Percentiles rank a stretch among this genome's conserved stretches.
These are phyloP conservation scores for Sugiyamaella marilandica DNA, from an alignment of 805 yeast genomes.

Conservation along the genomic window DNA sequence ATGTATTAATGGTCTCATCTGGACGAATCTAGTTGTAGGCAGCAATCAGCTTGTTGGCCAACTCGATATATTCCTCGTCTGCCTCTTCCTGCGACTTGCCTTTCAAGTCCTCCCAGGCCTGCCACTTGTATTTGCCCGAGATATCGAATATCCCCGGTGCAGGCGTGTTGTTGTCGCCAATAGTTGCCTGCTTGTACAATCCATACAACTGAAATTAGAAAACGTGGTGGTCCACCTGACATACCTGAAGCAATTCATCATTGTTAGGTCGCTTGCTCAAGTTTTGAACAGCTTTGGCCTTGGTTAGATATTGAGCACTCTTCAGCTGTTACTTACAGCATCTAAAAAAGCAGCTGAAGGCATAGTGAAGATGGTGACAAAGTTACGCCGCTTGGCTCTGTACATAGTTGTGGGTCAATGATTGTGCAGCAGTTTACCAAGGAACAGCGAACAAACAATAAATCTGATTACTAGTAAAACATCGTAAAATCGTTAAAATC, in stretches of 20 bases:
- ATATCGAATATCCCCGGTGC: conserved; percentile 92
- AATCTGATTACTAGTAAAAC: too few relatives aligned
- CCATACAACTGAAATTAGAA: conserved; percentile 56
- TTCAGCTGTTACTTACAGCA: conserved; percentile 25
- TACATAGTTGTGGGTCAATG: too few relatives aligned
- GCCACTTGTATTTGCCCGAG: conserved; percentile 97
- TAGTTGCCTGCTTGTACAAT: conserved; percentile 93
- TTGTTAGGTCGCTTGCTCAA: conserved; percentile 75
- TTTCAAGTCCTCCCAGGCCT: conserved; percentile 84
- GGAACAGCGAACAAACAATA: too few relatives aligned
- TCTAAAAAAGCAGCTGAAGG: conserved; percentile 36
- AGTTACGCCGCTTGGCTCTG: not conserved
- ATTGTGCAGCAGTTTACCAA: too few relatives aligned
- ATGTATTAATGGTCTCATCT: not conserved
- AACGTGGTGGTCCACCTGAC: conserved; percentile 6
- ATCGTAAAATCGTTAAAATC: too few relatives aligned
- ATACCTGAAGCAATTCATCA: conserved; percentile 68
- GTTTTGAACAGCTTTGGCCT: conserved; percentile 78
- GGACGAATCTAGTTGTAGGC: not conserved
- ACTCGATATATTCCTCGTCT: conserved; percentile 53
- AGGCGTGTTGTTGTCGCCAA: conserved; percentile 83
- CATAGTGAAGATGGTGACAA: conserved; percentile 24
- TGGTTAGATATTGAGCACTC: not conserved
- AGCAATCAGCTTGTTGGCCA: conserved; percentile 31
- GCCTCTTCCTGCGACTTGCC: conserved; percentile 90